Evolutionary conservation across 2,329 filamentous ascomycete species (phyloP).

Genomic region (Botryosphaeria dothidea): DNA sequence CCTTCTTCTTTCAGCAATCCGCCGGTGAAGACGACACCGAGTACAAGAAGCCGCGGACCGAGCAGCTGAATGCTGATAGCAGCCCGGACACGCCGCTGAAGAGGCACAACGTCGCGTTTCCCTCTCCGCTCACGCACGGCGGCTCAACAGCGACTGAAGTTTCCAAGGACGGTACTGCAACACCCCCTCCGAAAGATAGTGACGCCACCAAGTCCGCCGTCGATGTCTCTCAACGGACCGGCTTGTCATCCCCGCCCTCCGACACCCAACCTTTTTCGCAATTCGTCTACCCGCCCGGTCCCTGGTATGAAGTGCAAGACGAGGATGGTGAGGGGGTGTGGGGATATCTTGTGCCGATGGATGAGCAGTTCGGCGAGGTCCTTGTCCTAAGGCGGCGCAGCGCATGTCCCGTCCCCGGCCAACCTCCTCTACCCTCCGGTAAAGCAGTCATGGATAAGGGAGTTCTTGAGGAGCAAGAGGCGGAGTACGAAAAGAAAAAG

Average conservation of each 20-base stretch:
- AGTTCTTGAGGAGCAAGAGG: slow-evolving; percentile 61
- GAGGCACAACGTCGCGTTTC: slow-evolving; percentile 57
- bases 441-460: slow-evolving; percentile 49
- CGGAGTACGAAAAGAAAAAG: slow-evolving; percentile 59
- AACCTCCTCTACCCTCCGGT: slow-evolving; percentile 38
- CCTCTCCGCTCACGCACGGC: slow-evolving; percentile 75
- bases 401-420: slow-evolving; percentile 63
- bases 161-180: slow-evolving; percentile 68
- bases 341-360: slow-evolving; percentile 88
- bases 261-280: slow-evolving; percentile 83
- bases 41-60: slow-evolving; percentile 73
- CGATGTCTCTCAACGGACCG: slow-evolving; percentile 31
- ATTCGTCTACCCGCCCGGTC: slow-evolving; percentile 69
- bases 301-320: slow-evolving; percentile 82
- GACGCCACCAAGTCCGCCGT: slow-evolving; percentile 29
- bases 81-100: slow-evolving; percentile 51
- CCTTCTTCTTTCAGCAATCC: slow-evolving; percentile 57
- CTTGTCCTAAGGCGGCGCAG: slow-evolving; percentile 76
- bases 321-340: slow-evolving; percentile 85
- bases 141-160: slow-evolving; percentile 62
- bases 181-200: slow-evolving; percentile 56
- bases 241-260: slow-evolving; percentile 65
- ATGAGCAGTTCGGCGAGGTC: slow-evolving; percentile 66
- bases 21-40: slow-evolving; percentile 62
- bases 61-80: slow-evolving; percentile 21